Base-by-base conservation (phyloP, 2,329 filamentous ascomycete genomes). In the Dothideomycetes sp. region DNA sequence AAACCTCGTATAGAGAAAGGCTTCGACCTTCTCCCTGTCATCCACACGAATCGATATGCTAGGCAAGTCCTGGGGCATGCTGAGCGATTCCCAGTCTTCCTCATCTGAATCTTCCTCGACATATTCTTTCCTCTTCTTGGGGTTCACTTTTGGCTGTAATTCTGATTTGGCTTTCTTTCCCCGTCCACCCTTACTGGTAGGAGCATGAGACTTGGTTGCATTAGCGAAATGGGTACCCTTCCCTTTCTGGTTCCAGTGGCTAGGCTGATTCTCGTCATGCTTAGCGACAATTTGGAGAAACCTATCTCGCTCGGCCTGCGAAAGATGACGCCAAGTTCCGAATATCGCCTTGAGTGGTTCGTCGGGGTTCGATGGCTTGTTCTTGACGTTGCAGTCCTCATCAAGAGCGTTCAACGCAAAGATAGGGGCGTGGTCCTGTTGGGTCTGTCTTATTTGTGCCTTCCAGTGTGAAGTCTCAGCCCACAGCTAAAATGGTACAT, bases 1-100 rank as follows among this genome's bases (percentile, higher is more conserved):
- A 53, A 85, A 77, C 1, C 75, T 64, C 31, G 70, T 66, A 35
- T 72, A 65, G 47, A 82, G 81, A 46, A 79, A 79, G 7, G 64
- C 64, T 60, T 70, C 72, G n/a, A 53, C 45, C 17, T 46, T 44
- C 12, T 38, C 40, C 16, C 41, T 35, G 9, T 52, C 47, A 36
- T 41, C 35, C 15, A 52, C 46, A n/a, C 31, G 32, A 24, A 51
- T 44, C 17, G 17, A 35, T 10, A 19, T 10, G 5, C 33, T 18
- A 10, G 33, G 33, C 9, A 35, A 16, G 5, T 12, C 5, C 18
- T 9, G 14, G 16, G 31, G 8, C 33, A 16, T 35, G n/a, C 16
- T 5, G 11, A 35, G 16, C n/a, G n/a, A n/a, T n/a, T n/a, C 27
- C 33, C 33, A 34, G 11, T 12, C 15, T 18, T 39, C 41, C 10